A percentile compares a stretch with the other conserved stretches of the same genome.
These are phyloP conservation scores for Tritrichomonas musculus DNA, from an alignment of 208 protist genomes.

Conservation along the genomic window DNA sequence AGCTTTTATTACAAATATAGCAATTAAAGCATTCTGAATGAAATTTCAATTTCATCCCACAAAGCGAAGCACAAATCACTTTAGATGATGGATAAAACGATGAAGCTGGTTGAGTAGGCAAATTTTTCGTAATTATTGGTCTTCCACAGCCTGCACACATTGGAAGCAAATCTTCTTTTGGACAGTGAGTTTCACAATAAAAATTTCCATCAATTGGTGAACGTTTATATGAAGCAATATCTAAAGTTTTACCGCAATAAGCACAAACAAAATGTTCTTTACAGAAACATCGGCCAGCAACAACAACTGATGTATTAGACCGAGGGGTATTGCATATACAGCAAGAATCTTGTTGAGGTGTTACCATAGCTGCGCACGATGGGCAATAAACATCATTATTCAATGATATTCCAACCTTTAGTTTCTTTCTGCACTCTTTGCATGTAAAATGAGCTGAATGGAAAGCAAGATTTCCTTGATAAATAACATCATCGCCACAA, in stretches of 20 bases:
- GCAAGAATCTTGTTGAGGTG: background rate
- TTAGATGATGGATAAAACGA: too few species aligned
- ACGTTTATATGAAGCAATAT: background rate
- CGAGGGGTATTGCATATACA: background rate
- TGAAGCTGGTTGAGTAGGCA: too few species aligned
- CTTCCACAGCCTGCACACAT: background rate
- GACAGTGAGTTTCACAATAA: background rate
- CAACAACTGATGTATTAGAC: background rate
- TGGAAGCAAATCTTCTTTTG: background rate
- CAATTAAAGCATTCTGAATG: background rate
- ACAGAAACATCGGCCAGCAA: background rate
- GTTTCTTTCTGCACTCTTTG: background rate
- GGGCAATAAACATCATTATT: background rate
- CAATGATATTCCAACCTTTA: background rate
- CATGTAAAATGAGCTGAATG: conserved; percentile 1
- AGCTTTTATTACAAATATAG: background rate
- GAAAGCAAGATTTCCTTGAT: background rate
- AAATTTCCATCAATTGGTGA: background rate
- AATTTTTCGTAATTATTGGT: background rate
- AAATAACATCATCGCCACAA: background rate
- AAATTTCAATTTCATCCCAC: background rate
- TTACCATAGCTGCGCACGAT: background rate
- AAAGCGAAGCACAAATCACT: background rate
- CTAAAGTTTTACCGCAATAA: background rate
- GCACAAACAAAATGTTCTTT: background rate